Base-by-base conservation (phyloP, 2,329 filamentous ascomycete species). In the Ceratocystis huliohia region DNA sequence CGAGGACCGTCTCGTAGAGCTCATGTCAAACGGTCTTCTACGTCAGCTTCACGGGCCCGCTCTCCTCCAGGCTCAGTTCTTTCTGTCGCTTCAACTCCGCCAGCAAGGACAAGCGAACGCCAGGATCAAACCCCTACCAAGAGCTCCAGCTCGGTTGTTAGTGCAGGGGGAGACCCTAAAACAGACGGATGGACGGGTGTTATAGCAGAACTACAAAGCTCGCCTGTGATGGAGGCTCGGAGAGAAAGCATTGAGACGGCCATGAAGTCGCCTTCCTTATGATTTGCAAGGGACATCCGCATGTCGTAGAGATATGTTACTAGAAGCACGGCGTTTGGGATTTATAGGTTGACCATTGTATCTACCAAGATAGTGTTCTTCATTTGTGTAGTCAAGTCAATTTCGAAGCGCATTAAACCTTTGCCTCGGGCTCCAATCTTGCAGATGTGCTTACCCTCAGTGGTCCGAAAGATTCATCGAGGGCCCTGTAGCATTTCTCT, bases 161-260 rank as follows among this genome's bases (percentile, higher is more conserved):
- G 63, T 63, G 46, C 56, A 15, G 57, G 66, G 5, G 80, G 65
- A 75, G 63, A 67, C 48, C 66, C 66, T 22, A 67, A 67, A 20
- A 67, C 63, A 7, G 66, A 76, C 69, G 83, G 83, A 30, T 87
- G 84, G 84, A 81, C 82, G 22, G 83, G 83, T 30, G 84, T 87
- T 5, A 82, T 87, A 25, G 77, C 82, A 65, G 84, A 87, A 71
- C 75, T 87, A 63, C 84, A 86, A 72, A 80, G 75, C 66, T 85
- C 82, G 28, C 84, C 84, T 1, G 73, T 81, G 66, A 79, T 87
- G 76, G 82, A 84, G 63, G 81, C 84, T 71, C 78, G 84, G 17
- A 65, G 66, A n/a, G 66, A 67, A 41, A 67, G 63, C 6, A 82
- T 86, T 70, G 84, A 87, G 73, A 77, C 77, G 70, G 76, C 81